These are phyloP conservation scores for Quercus wislizeni DNA, from an alignment of 306 rosid genomes.

Conservation along the genomic window DNA sequence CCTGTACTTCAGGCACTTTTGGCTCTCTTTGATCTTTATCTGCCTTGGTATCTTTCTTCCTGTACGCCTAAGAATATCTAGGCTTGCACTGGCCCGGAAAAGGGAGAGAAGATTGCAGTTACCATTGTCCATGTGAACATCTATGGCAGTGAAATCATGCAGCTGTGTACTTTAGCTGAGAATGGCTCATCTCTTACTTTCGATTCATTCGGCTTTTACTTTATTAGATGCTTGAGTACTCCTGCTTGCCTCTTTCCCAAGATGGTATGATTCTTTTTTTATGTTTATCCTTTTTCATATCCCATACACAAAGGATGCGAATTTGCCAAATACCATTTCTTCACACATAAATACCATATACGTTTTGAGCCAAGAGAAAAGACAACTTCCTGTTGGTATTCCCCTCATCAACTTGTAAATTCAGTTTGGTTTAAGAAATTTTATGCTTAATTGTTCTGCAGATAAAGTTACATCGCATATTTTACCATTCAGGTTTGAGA, in stretches of 20 bases:
- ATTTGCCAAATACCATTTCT: slow-evolving; percentile 7
- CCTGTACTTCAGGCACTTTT: slow-evolving; percentile 13
- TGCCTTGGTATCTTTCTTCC: slow-evolving; percentile 30
- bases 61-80: slow-evolving; percentile 24
- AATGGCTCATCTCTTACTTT: background rate
- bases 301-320: slow-evolving; percentile 7
- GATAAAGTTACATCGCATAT: background rate
- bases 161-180: background rate
- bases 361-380: background rate
- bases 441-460: background rate
- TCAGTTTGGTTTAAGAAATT: background rate
- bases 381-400: slow-evolving; percentile 5
- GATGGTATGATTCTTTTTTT: slow-evolving; percentile 1
- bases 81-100: slow-evolving; percentile 22
- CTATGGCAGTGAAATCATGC: background rate
- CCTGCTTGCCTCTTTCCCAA: background rate
- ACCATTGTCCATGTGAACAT: slow-evolving; percentile 28
- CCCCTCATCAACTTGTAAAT: background rate
- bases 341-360: slow-evolving; percentile 6
- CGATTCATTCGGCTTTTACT: background rate
- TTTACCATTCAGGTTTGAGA: background rate
- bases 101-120: slow-evolving; percentile 26
- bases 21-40: slow-evolving; percentile 17
- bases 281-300: background rate
- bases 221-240: background rate